Evolutionary conservation across 176 grass and related monocot species (phyloP).

Genomic region (Avena eriantha): DNA sequence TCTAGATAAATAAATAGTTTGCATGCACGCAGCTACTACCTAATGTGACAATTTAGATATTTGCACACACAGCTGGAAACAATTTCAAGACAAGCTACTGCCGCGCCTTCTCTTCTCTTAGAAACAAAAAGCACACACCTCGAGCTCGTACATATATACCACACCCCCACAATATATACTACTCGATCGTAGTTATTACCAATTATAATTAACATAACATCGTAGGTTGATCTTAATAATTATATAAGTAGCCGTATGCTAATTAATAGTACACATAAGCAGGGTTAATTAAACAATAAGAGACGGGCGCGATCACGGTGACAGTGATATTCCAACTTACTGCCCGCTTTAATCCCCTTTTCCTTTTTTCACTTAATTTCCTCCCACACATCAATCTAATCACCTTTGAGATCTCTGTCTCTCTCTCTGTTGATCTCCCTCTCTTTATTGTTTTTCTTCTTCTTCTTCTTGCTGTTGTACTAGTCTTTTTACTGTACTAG

Average conservation of each 20-base stretch:
- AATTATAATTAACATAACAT: neutral
- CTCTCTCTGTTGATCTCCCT: constrained; percentile 41
- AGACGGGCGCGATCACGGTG: constrained; percentile 24
- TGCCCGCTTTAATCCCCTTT: constrained; percentile 23
- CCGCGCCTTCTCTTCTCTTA: neutral
- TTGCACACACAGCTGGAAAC: neutral
- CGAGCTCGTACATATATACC: neutral
- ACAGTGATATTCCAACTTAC: constrained; percentile 69
- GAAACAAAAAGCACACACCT: neutral
- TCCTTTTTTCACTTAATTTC: constrained; percentile 35
- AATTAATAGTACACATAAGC: constrained; percentile 12
- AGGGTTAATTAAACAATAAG: constrained; percentile 46
- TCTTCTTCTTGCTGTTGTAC: neutral
- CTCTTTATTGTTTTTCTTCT: constrained; percentile 11
- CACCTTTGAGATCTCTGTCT: constrained; percentile 48
- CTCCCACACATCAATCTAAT: constrained; percentile 52
- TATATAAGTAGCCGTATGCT: constrained; percentile 26
- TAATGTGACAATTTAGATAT: neutral
- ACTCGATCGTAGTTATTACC: no score
- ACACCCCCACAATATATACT: neutral
- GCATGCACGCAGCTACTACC: neutral
- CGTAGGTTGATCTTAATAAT: neutral
- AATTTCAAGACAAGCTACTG: neutral
- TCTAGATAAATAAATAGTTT: neutral
- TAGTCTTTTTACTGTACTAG: constrained; percentile 51